These are phyloP conservation scores for Globisporangium cylindrosporum DNA, from an alignment of 352 stramenopile species.

Conservation along the genomic window DNA sequence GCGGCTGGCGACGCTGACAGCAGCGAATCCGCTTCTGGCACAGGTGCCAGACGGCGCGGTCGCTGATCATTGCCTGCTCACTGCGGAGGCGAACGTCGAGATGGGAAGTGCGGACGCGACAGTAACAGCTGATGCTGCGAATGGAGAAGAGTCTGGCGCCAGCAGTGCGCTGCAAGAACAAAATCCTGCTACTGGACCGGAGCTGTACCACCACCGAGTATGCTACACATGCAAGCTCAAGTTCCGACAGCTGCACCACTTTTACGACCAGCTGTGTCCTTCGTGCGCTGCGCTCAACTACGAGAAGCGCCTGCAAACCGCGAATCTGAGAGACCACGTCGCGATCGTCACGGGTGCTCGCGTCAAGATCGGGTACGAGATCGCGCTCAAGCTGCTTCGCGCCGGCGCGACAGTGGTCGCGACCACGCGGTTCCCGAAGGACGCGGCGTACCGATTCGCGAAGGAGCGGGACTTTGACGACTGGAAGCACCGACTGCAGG, in stretches of 20 bases:
- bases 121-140: background rate
- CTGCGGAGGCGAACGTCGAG: conserved; percentile 13
- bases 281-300: conserved; percentile 92
- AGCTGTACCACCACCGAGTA: conserved; percentile 86
- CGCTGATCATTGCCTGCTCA: conserved; percentile 13
- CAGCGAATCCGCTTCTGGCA: conserved; percentile 52
- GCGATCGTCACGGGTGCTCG: conserved; percentile 91
- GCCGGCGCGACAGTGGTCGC: conserved; percentile 85
- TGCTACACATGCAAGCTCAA: conserved; percentile 95
- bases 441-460: conserved; percentile 84
- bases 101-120: conserved; percentile 1
- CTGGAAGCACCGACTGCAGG: conserved; percentile 79
- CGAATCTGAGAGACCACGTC: conserved; percentile 72
- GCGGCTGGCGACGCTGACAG: conserved; percentile 48
- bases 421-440: conserved; percentile 93
- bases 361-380: conserved; percentile 96
- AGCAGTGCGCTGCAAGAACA: background rate
- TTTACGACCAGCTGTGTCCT: conserved; percentile 94
- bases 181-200: background rate
- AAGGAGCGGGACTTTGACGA: conserved; percentile 82
- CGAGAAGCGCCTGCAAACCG: conserved; percentile 89
- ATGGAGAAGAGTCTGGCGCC: background rate
- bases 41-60: conserved; percentile 60
- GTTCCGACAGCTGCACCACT: conserved; percentile 92
- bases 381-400: conserved; percentile 91